Evolutionary conservation across 2,329 filamentous ascomycete species (phyloP), one percentile per base, ranked within the genome.

Genomic region (Alternaria consortialis): DNA sequence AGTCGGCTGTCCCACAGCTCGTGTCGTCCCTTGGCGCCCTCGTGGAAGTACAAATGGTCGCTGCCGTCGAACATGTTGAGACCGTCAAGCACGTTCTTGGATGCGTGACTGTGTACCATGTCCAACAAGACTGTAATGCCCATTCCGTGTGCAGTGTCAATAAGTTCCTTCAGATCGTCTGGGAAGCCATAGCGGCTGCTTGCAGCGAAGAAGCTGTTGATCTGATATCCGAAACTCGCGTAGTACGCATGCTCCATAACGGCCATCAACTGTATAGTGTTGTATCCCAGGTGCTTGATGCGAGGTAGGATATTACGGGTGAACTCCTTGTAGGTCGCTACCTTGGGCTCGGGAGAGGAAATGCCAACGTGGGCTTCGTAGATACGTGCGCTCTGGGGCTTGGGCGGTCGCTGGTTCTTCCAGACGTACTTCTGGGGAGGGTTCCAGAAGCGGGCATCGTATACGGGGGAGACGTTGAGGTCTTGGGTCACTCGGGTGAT

Each of bases 241-340:
- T 99, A 99, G 84, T 99, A 99, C 51, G 95, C 95, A 80, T 99
- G 95, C 78, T 99, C 95, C 94, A 99, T 99, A 75, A 99, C 86
- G 46, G 95, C 95, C 95, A 99, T 99, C 66, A 99, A 85, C 78
- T 99, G 95, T 69, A 99, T 98, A 56, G 94, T 91, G 77, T 99
- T 98, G 84, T 99, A 99, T 40, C 94, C 95, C 43, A 98, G 84
- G 66, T 88, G 84, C 75, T 94, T 90, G 81, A 99, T 98, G 59
- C 94, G 88, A 15, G 94, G 94, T 7, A 99, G 86, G 86, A 97
- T 93, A 78, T 92, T 93, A 73, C 89, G 85, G 2, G 94, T 98
- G 79, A 99, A 99, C 81, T 99, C 94, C 79, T 97, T 97, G 86
- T 97, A 99, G 7, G 93, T 97, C 3, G 95, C 88, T 39, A 99